These are phyloP conservation scores for Rhizoctonia solani DNA, from an alignment of 1,284 basidiomycete species.

Conservation along the genomic window DNA sequence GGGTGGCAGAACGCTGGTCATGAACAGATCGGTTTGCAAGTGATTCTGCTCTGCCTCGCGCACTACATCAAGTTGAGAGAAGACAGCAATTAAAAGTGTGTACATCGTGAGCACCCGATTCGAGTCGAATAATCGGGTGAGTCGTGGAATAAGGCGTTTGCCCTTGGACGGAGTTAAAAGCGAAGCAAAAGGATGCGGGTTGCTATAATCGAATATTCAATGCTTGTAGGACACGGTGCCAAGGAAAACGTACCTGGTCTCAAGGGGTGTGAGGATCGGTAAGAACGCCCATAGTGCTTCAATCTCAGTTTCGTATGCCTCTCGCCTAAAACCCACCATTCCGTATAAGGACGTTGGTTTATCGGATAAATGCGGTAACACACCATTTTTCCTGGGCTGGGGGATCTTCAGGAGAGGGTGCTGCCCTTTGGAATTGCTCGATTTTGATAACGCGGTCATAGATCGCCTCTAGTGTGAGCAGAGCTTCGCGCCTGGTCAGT, in stretches of 20 bases:
- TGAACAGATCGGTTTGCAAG: slow-evolving; percentile 85
- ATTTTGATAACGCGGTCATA: slow-evolving; percentile 85
- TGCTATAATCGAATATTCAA: slow-evolving; percentile 51
- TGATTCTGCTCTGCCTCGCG: slow-evolving; percentile 80
- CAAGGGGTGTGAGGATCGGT: slow-evolving; percentile 87
- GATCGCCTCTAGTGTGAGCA: slow-evolving; percentile 81
- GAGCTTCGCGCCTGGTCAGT: slow-evolving; percentile 75
- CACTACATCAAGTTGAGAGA: slow-evolving; percentile 91
- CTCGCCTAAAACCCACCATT: slow-evolving; percentile 52
- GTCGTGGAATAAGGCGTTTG: slow-evolving; percentile 87
- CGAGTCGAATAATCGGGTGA: slow-evolving; percentile 82
- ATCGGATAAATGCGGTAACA: neutral
- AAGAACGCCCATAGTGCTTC: slow-evolving; percentile 81
- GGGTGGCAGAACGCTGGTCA: slow-evolving; percentile 83
- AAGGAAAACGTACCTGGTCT: slow-evolving; percentile 66
- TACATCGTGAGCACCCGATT: slow-evolving; percentile 85
- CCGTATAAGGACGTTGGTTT: slow-evolving; percentile 34
- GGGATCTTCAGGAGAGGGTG: slow-evolving; percentile 66
- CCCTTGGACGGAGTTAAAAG: slow-evolving; percentile 89
- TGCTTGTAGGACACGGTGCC: neutral
- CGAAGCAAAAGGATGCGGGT: slow-evolving; percentile 96
- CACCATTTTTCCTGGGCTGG: slow-evolving; percentile 51
- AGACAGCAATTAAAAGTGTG: slow-evolving; percentile 92
- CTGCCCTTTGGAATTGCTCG: slow-evolving; percentile 84
- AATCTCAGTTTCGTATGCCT: slow-evolving; percentile 63